Evolutionary conservation across 352 stramenopile species (phyloP).

Genomic region (Blastocystis sp.): DNA sequence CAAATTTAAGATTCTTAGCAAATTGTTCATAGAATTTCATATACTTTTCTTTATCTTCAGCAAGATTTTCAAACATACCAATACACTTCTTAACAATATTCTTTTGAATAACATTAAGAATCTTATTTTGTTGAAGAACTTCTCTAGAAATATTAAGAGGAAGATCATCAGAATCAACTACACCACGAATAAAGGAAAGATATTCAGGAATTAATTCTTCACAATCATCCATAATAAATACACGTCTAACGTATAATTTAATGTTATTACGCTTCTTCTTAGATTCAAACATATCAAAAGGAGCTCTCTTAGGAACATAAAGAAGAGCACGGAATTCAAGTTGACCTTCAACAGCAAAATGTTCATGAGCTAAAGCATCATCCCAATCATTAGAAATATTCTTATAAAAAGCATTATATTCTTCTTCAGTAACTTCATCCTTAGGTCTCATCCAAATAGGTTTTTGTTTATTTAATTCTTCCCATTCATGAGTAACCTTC

Average conservation of each 20-base stretch:
- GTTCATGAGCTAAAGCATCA: constrained; percentile 74
- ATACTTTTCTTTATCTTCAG: constrained; percentile 78
- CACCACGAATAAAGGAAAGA: constrained; percentile 91
- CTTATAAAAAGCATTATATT: constrained; percentile 99
- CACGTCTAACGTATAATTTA: constrained; percentile 92
- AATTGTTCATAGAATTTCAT: constrained; percentile 99
- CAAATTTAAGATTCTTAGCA: constrained; percentile 96
- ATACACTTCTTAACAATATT: constrained; percentile 91
- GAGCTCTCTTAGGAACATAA: constrained; percentile 88
- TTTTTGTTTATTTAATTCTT: constrained; percentile 97
- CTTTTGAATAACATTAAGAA: constrained; percentile 98
- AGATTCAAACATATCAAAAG: constrained; percentile 98
- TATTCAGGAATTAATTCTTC: constrained; percentile 98
- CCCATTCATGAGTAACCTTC: constrained; percentile 94
- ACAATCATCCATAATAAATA: constrained; percentile 99
- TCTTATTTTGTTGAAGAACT: constrained; percentile 99
- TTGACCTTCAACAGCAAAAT: constrained; percentile 97
- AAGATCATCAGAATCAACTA: constrained; percentile 97
- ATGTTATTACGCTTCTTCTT: constrained; percentile 99
- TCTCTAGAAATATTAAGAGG: constrained; percentile 98
- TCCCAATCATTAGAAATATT: constrained; percentile 97
- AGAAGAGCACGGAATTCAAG: constrained; percentile 94
- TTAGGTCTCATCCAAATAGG: constrained; percentile 98
- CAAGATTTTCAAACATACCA: constrained; percentile 37
- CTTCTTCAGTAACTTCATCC: constrained; percentile 91